These are phyloP conservation scores for Skeletonema menzelii DNA, from an alignment of 108 stramenopile species.

Conservation along the genomic window DNA sequence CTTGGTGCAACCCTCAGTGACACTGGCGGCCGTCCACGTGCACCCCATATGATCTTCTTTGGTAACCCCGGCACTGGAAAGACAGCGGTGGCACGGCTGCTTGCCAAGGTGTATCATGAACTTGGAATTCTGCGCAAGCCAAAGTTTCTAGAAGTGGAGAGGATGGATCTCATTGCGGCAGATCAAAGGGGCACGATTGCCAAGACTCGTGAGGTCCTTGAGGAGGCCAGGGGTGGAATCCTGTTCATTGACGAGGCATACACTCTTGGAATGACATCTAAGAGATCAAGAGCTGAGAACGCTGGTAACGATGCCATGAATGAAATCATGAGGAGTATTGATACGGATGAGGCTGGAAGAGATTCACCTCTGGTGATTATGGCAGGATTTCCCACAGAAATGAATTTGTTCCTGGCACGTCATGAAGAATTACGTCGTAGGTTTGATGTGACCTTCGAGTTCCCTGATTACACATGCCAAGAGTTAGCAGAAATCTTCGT, in stretches of 20 bases:
- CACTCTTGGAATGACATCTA: constrained; percentile 84
- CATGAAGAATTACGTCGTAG: constrained; percentile 71
- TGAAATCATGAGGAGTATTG: constrained; percentile 77
- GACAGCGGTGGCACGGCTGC: constrained; percentile 92
- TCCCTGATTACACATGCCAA: constrained; percentile 84
- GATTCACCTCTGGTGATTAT: constrained; percentile 79
- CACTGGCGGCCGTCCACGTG: constrained; percentile 63
- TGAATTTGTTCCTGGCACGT: constrained; percentile 77
- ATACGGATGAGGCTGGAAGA: constrained; percentile 63
- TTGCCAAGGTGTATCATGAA: constrained; percentile 90
- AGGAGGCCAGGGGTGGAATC: constrained; percentile 87
- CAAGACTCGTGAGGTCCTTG: constrained; percentile 87
- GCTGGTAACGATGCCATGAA: constrained; percentile 71
- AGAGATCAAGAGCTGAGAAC: constrained; percentile 66
- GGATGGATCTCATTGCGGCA: constrained; percentile 86
- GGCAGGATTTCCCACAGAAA: constrained; percentile 88
- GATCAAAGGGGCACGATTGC: constrained; percentile 72
- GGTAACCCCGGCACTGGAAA: constrained; percentile 97
- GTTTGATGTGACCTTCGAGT: constrained; percentile 83
- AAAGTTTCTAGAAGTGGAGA: constrained; percentile 88
- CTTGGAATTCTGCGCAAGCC: constrained; percentile 84
- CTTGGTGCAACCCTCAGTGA: constrained; percentile 63
- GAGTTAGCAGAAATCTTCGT: constrained; percentile 84
- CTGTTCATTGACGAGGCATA: constrained; percentile 93
- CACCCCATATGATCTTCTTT: constrained; percentile 89